Percentiles rank a stretch among this genome's conserved stretches.
These are phyloP conservation scores for Sporormia fimetaria DNA, from an alignment of 495 filamentous ascomycete species.

Conservation along the genomic window DNA sequence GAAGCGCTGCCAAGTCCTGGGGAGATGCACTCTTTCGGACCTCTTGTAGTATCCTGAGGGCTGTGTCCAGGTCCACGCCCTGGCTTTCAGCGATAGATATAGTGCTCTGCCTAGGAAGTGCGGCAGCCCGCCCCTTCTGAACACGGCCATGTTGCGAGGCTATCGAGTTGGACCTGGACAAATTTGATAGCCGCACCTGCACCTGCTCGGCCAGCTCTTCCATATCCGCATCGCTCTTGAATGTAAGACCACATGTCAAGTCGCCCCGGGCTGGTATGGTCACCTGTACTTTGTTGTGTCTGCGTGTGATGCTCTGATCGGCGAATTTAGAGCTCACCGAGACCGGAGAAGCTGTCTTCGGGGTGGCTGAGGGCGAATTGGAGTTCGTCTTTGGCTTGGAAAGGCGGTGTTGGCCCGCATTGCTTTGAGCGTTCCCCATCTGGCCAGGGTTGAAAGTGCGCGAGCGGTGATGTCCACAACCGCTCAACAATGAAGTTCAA, in stretches of 20 bases:
- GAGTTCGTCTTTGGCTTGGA: slow-evolving; percentile 27
- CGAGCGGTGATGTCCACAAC: neutral
- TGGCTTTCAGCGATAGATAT: slow-evolving; percentile 17
- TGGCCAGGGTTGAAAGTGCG: slow-evolving; percentile 1
- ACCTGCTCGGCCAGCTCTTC: slow-evolving; percentile 18
- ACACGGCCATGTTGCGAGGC: slow-evolving; percentile 5
- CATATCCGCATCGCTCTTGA: slow-evolving; percentile 10
- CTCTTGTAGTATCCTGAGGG: slow-evolving; percentile 30
- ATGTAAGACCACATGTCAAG: neutral
- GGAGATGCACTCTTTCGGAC: slow-evolving; percentile 32
- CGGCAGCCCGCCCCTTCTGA: slow-evolving; percentile 4
- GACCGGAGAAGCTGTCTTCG: slow-evolving; percentile 6
- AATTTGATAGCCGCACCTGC: slow-evolving; percentile 11
- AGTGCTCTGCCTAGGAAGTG: slow-evolving; percentile 15
- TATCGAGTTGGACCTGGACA: slow-evolving; percentile 15
- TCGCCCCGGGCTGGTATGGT: slow-evolving; percentile 13
- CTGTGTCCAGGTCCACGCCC: slow-evolving; percentile 28
- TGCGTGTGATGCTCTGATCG: slow-evolving; percentile 11
- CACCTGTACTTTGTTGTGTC: slow-evolving; percentile 14
- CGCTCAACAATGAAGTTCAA: neutral
- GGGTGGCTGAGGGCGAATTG: slow-evolving; percentile 13
- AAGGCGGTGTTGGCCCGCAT: slow-evolving; percentile 10
- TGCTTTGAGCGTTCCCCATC: slow-evolving; percentile 24
- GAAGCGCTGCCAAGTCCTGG: slow-evolving; percentile 31
- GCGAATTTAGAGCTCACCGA: slow-evolving; percentile 17